Base-by-base conservation (phyloP, 2,329 filamentous ascomycete species). In the Cryphonectria nitschkei region DNA sequence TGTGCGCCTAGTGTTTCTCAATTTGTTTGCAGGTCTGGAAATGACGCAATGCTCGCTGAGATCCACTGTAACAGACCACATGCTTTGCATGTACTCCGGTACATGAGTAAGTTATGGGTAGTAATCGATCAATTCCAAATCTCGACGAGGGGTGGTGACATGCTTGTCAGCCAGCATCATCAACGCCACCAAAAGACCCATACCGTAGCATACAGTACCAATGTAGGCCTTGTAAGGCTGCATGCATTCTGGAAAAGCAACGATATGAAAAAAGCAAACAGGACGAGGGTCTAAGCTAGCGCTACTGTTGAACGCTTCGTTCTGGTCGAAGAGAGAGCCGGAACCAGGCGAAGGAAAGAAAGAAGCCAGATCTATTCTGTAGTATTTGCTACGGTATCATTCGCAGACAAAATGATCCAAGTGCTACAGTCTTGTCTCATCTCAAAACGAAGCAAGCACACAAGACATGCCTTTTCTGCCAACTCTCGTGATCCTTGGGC, bases 401-500 rank as follows among this genome's bases (percentile, higher is more conserved):
- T 22, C 16, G 13, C 16, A 26, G 32, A 41, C 37, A 62, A 22
- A 16, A 43, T 19, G 41, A 52, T 37, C 13, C 19, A 29, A 13
- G 60, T 68, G 56, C 54, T 34, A 43, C 70, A 37, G 69, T 39
- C 65, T 22, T 22, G n/a, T 50, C 46, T 50, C 54, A 64, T 67
- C 58, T 67, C 63, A 60, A 50, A 63, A 52, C 63, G 67, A 66
- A 69, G 70, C 67, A 41, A 69, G 67, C 67, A 69, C 63, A 71
- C 70, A 69, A 56, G 62, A 39, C 62, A 60, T 67, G 14, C 19
- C 43, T 61, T 46, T 16, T 11, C n/a, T 16, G 14, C 54, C 26
- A 32, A 34, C 54, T 14, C 26, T 13, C 16, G 29, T 32, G 13
- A 32, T 56, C 52, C 52, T 32, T 4, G 3, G 29, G 29, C 26